Conservation (phyloP, 768 basidiomycete species). For the Agaricus blazei region DNA sequence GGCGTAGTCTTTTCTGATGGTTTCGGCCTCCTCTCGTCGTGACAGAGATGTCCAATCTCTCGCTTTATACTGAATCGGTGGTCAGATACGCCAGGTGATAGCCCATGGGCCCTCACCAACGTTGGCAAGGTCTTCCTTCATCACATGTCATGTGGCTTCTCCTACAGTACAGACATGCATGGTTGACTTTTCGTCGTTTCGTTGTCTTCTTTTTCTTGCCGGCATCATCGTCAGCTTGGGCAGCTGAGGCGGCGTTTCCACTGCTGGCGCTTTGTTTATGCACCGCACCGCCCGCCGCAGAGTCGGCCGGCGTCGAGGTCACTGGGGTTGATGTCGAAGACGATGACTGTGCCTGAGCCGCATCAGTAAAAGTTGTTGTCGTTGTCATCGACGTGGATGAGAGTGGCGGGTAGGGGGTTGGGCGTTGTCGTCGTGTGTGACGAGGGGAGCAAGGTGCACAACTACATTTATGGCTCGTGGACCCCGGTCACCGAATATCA, state of each 20-base stretch:
- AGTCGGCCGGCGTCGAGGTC: neutral
- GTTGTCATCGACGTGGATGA: neutral
- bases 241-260: neutral
- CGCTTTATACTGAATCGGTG: conserved; percentile 71
- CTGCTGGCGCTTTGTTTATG: neutral
- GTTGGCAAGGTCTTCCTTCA: conserved; percentile 84
- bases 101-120: conserved; percentile 62
- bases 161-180: conserved; percentile 91
- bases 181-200: conserved; percentile 83
- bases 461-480: neutral
- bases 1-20: conserved; percentile 36
- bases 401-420: too few species aligned
- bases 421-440: conserved; percentile 6
- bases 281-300: neutral
- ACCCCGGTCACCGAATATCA: conserved; percentile 4
- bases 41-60: conserved; percentile 92
- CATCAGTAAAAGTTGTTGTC: neutral
- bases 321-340: conserved; percentile 10
- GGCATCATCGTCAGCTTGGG: conserved; percentile 25
- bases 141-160: conserved; percentile 92
- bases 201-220: conserved; percentile 46
- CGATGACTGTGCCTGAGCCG: conserved; percentile 6
- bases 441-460: conserved; percentile 1
- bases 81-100: neutral
- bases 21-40: conserved; percentile 74